Conservation (phyloP, 352 stramenopile species). For the Pythium dissimile region DNA sequence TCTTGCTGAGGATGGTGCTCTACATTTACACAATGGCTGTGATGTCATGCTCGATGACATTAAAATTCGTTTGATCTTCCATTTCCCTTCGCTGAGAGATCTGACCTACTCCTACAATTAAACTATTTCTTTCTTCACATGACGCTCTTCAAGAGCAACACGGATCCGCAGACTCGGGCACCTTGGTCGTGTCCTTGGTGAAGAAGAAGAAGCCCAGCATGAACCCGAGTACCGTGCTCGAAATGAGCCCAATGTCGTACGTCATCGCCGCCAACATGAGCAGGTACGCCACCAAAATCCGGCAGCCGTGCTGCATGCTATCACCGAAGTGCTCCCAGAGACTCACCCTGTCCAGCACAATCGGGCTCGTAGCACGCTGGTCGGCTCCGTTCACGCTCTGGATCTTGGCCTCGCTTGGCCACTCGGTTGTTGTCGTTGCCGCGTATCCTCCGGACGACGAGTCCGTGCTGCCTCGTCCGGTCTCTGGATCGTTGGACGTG, state of each 20-base stretch:
- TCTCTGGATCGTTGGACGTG: constrained; percentile 3
- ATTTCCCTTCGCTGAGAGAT: too few species aligned
- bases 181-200: constrained; percentile 62
- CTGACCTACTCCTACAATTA: too few species aligned
- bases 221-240: constrained; percentile 62
- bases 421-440: constrained; percentile 6
- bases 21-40: too few species aligned
- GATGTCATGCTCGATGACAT: too few species aligned
- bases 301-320: constrained; percentile 52
- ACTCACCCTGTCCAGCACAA: constrained; percentile 31
- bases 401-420: neutral
- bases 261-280: constrained; percentile 83
- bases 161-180: constrained; percentile 62
- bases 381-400: neutral
- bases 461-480: neutral
- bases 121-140: too few species aligned
- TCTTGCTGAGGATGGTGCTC: too few species aligned
- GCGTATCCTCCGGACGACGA: too few species aligned
- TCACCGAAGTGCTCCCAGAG: constrained; percentile 55
- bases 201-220: constrained; percentile 66
- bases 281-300: constrained; percentile 74
- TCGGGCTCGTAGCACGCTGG: neutral
- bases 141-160: constrained; percentile 38
- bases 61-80: too few species aligned
- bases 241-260: constrained; percentile 64